Percentiles rank a stretch among this genome's conserved stretches.
phyloP scores from a whole-genome alignment of 2,329 filamentous ascomycete species.

The Colletotrichum sp. region DNA sequence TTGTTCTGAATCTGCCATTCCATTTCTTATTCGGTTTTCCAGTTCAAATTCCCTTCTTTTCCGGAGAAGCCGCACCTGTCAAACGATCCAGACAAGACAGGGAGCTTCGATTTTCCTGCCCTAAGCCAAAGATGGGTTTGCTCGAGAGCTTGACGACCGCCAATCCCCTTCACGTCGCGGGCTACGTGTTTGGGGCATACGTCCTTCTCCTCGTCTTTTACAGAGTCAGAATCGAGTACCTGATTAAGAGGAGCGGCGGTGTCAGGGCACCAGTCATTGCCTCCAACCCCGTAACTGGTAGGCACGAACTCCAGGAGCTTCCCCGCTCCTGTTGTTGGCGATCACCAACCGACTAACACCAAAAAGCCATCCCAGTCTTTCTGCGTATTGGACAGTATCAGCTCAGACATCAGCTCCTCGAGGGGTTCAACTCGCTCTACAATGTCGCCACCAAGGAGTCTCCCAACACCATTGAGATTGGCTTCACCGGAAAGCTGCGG shows the following conservation, averaged over 20 bases:
- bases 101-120: background rate
- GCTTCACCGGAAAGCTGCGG: slow-evolving; percentile 33
- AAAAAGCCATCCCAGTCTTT: slow-evolving; percentile 17
- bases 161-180: slow-evolving; percentile 7
- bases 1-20: background rate
- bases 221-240: background rate
- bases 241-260: slow-evolving; percentile 8
- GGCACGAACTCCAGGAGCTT: background rate
- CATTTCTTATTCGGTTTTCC: background rate
- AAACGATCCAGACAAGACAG: background rate
- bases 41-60: background rate
- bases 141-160: background rate
- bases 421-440: slow-evolving; percentile 35
- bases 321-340: background rate
- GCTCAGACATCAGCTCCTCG: slow-evolving; percentile 31
- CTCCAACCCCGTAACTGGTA: slow-evolving; percentile 23
- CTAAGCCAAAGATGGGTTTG: slow-evolving; percentile 3
- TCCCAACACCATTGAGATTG: slow-evolving; percentile 42
- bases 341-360: background rate
- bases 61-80: background rate
- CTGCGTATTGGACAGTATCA: slow-evolving; percentile 13
- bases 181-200: background rate
- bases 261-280: slow-evolving; percentile 20
- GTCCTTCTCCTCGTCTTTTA: slow-evolving; percentile 8
- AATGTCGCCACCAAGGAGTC: slow-evolving; percentile 29